Evolutionary conservation across 495 filamentous ascomycete genomes (phyloP), one percentile per base, ranked within the genome.

Genomic region (Hypoxylon lienhwacheense): DNA sequence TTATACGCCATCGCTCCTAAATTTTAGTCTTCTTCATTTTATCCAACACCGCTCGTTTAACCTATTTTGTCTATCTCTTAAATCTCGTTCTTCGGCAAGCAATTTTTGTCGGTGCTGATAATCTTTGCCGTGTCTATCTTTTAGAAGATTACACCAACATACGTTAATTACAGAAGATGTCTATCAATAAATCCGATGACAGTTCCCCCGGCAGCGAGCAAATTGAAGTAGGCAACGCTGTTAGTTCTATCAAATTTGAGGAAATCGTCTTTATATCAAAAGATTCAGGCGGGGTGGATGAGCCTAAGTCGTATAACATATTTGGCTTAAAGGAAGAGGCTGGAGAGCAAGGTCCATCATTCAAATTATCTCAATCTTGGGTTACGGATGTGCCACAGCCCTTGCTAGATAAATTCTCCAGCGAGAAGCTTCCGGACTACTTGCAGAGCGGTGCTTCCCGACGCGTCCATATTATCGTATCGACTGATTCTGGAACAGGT

Each of bases 401-500:
- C 3, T 59, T 69, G 12, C 59, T 69, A 0, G 32, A 66, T 21
- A 57, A 61, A 7, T 66, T 70, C 46, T 32, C 67, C 11, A 46
- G 71, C 16, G 41, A 53, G 20, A 50, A 41, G 5, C 48, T 70
- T 25, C 76, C 75, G 1, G 34, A 50, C 5, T 64, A 75, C 40
- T 52, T 80, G n/a, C 53, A 45, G 10, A 60, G 56, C 8, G 47
- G 48, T 2, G 50, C 64, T 5, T 54, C 43, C 14, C 56, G 64
- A 4, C 42, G 39, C 10, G 25, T 90, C 0, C 79, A 89, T 53
- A 68, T 95, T 34, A 62, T 96, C 22, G 74, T 96, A 41, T 96
- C 90, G 4, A 86, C 80, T 0, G 66, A 65, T 7, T 93, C 91
- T 0, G 91, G 91, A 1, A 85, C 81, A 0, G 80, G 85, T 3